Percentiles rank a stretch among this genome's conserved stretches.
Evolutionary conservation across 257 asterid genomes (phyloP).

Genomic region (Perilla frutescens): DNA sequence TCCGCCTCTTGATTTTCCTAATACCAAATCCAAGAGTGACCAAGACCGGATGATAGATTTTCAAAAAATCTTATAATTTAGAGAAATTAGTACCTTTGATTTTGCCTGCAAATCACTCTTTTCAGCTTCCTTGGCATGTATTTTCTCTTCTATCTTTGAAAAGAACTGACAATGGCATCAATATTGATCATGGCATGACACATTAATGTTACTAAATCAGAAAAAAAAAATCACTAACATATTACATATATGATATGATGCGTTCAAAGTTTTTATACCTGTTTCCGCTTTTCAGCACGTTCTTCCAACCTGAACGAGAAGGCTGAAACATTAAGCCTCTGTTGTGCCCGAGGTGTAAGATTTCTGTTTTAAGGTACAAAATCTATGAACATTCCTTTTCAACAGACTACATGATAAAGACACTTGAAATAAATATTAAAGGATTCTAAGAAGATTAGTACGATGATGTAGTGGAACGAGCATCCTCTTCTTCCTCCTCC

Average conservation of each 20-base stretch:
- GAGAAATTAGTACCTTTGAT: constrained; percentile 61
- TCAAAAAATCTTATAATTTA: not conserved
- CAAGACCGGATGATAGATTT: not conserved
- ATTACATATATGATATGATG: not conserved
- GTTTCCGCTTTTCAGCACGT: constrained; percentile 86
- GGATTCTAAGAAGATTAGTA: constrained; percentile 40
- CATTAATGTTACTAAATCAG: not conserved
- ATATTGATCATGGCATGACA: not conserved
- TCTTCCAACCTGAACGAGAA: constrained; percentile 80
- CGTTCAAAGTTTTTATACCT: constrained; percentile 51
- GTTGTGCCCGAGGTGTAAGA: constrained; percentile 56
- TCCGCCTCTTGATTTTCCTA: constrained; percentile 88
- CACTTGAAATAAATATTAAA: not conserved
- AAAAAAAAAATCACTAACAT: not conserved
- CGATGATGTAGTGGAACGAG: constrained; percentile 81
- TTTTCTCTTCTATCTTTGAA: constrained; percentile 87
- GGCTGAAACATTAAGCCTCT: constrained; percentile 50
- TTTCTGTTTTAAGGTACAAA: constrained; percentile 45
- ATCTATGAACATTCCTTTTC: constrained; percentile 7
- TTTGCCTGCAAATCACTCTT: constrained; percentile 68
- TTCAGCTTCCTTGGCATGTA: constrained; percentile 81
- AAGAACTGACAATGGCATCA: constrained; percentile 58
- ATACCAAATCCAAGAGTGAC: constrained; percentile 26
- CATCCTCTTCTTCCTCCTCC: constrained; percentile 51
- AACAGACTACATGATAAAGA: not conserved